Conservation (phyloP, 805 yeast genomes). For the Ogataea ganodermae region DNA sequence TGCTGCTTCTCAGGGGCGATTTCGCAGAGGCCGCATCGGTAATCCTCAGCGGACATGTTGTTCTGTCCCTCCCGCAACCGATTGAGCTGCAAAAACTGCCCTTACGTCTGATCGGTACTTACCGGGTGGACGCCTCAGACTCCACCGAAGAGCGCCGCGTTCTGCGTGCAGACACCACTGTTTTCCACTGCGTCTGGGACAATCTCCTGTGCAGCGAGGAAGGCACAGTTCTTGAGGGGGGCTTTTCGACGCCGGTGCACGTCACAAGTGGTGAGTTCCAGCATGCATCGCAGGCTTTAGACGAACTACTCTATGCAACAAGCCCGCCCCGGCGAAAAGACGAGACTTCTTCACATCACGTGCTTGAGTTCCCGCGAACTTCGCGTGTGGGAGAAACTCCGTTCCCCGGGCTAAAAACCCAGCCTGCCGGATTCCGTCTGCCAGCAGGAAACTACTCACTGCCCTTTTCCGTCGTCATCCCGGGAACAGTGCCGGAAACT, state of each 20-base stretch:
- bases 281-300: neutral
- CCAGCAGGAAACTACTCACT: constrained; percentile 55
- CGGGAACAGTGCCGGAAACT: constrained; percentile 50
- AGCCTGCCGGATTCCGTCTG: constrained; percentile 35
- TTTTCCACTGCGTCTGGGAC: constrained; percentile 48
- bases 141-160: neutral
- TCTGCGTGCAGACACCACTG: constrained; percentile 38
- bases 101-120: constrained; percentile 46
- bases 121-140: constrained; percentile 37
- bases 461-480: constrained; percentile 47
- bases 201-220: constrained; percentile 43
- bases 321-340: too few relatives aligned
- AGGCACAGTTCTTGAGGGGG: constrained; percentile 43
- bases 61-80: constrained; percentile 45
- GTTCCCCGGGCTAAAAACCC: constrained; percentile 31
- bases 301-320: neutral
- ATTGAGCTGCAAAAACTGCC: constrained; percentile 41
- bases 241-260: constrained; percentile 39
- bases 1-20: constrained; percentile 45
- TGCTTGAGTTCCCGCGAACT: constrained; percentile 9
- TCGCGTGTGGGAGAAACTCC: constrained; percentile 33
- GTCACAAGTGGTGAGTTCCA: neutral
- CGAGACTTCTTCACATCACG: too few relatives aligned
- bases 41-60: constrained; percentile 48
- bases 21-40: constrained; percentile 46